A percentile compares a stretch with the other conserved stretches of the same genome.
Conservation (phyloP, 345 rosid genomes). For the Rhodamnia rubescens region DNA sequence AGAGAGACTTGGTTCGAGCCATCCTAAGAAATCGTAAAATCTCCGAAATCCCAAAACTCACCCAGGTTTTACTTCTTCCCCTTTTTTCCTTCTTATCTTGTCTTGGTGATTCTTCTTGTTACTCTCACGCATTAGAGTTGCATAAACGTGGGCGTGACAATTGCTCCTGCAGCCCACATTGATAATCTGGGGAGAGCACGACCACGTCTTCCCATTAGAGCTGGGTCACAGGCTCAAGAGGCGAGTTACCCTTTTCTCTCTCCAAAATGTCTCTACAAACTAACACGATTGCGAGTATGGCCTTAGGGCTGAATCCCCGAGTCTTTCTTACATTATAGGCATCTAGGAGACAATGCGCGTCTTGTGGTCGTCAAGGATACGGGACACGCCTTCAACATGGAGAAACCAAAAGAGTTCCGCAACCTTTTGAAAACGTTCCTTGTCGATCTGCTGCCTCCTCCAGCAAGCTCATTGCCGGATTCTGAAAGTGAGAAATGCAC, state of each 20-base stretch:
- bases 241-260: not conserved
- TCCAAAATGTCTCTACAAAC: not conserved
- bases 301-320: not conserved
- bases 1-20: conserved; percentile 47
- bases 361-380: conserved; percentile 47
- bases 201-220: conserved; percentile 54
- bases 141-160: not conserved
- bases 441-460: not conserved
- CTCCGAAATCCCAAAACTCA: conserved; percentile 48
- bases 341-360: conserved; percentile 46
- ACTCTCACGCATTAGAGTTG: not conserved
- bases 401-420: conserved; percentile 37
- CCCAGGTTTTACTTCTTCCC: conserved; percentile 29
- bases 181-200: conserved; percentile 80
- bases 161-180: conserved; percentile 41
- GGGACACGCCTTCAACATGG: conserved; percentile 54
- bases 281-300: not conserved
- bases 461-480: not conserved
- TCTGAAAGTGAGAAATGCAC: not conserved
- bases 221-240: conserved; percentile 59
- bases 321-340: conserved; percentile 8
- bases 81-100: not conserved
- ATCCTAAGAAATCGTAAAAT: conserved; percentile 45
- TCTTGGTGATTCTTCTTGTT: not conserved
- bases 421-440: conserved; percentile 47